Percentiles rank a stretch among this genome's conserved stretches.
These are phyloP conservation scores for Candida adriatica DNA, from an alignment of 805 yeast genomes.

Conservation along the genomic window DNA sequence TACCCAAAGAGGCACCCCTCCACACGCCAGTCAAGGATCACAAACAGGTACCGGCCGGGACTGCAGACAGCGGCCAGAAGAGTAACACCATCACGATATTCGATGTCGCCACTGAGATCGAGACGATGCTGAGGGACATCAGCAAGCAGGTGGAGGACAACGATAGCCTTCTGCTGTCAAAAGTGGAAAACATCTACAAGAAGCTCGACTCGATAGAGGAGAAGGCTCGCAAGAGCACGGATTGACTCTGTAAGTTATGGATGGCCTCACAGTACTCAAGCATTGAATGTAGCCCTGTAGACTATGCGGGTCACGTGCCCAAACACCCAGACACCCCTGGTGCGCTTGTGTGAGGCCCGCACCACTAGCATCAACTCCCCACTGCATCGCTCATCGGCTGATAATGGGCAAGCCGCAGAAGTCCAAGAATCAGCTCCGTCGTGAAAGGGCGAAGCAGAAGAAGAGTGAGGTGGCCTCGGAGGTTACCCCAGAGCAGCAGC, in stretches of 20 bases:
- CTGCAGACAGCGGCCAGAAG: background rate
- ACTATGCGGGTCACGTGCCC: too few species aligned
- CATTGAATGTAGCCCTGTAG: too few species aligned
- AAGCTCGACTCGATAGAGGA: conserved; percentile 21
- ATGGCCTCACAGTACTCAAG: too few species aligned
- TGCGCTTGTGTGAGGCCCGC: background rate
- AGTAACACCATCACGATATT: conserved; percentile 22
- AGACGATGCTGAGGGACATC: conserved; percentile 18
- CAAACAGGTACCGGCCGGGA: background rate
- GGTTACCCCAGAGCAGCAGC: background rate
- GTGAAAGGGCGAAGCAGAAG: conserved; percentile 22
- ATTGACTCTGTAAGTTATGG: background rate
- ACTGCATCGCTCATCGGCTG: background rate
- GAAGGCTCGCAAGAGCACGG: conserved; percentile 2
- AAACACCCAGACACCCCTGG: conserved; percentile 5
- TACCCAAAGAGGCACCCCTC: conserved; percentile 8
- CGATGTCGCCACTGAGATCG: conserved; percentile 27
- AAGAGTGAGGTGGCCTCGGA: conserved; percentile 10
- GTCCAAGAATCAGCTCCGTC: conserved; percentile 31
- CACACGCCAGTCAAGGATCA: conserved; percentile 8
- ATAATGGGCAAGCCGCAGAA: conserved; percentile 19
- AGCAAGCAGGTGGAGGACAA: conserved; percentile 21
- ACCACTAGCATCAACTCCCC: too few species aligned
- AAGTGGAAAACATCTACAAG: conserved; percentile 20
- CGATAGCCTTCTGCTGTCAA: conserved; percentile 13